A percentile compares a stretch with the other conserved stretches of the same genome.
Evolutionary conservation across 768 basidiomycete genomes (phyloP).

Genomic region (Rhodotorula toruloides): DNA sequence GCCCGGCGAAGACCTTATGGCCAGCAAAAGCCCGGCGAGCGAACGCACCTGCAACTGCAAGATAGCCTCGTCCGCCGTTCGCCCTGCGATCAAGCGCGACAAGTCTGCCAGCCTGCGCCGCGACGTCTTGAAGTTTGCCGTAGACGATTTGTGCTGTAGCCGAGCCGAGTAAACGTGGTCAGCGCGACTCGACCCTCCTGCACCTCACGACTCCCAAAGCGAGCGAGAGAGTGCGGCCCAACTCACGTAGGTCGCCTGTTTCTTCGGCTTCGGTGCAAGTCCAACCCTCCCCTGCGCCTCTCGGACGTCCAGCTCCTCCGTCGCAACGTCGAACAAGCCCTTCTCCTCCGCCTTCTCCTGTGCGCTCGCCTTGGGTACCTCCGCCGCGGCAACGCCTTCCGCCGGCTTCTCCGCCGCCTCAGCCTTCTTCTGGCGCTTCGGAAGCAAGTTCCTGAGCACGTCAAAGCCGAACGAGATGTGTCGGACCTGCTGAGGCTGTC

Average conservation of each 20-base stretch:
- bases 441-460: conserved; percentile 20
- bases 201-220: not conserved
- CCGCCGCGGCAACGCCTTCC: not conserved
- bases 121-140: conserved; percentile 86
- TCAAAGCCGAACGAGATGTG: conserved; percentile 21
- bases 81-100: conserved; percentile 74
- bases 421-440: not conserved
- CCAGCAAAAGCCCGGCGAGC: not conserved
- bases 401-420: not conserved
- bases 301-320: conserved; percentile 25
- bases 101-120: conserved; percentile 81
- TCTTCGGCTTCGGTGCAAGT: not conserved
- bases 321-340: conserved; percentile 23
- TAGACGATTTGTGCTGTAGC: conserved; percentile 94
- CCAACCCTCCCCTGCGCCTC: not conserved
- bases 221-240: not conserved
- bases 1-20: accelerated
- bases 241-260: conserved; percentile 28
- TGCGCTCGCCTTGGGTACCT: not conserved
- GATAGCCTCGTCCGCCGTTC: conserved; percentile 90
- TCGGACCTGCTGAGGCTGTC: conserved; percentile 6
- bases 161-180: not conserved
- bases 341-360: not conserved
- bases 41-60: conserved; percentile 80
- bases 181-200: not conserved